phyloP scores from a whole-genome alignment of 2,329 filamentous ascomycete species.

The Alternaria atra region DNA sequence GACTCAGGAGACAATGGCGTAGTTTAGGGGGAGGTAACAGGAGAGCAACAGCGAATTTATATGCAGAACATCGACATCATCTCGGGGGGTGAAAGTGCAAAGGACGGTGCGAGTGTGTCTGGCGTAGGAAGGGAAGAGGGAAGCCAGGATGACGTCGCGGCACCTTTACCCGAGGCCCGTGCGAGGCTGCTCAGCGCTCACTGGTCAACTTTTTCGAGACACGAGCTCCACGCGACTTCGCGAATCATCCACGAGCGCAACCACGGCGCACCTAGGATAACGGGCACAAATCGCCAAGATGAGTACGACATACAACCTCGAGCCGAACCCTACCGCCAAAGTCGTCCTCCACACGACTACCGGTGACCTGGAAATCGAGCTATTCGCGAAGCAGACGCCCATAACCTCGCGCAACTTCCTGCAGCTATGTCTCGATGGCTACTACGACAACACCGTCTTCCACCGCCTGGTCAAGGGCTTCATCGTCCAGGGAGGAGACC shows the following conservation, averaged over 20 bases:
- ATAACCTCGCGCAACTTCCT: constrained; percentile 94
- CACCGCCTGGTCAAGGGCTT: constrained; percentile 92
- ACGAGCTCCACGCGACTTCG: constrained; percentile 9
- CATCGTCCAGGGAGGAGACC: constrained; percentile 93
- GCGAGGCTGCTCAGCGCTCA: constrained; percentile 10
- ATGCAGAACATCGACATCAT: constrained; percentile 24
- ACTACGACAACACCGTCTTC: constrained; percentile 93
- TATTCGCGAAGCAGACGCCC: constrained; percentile 94
- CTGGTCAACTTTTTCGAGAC: constrained; percentile 13
- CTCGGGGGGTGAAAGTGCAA: constrained; percentile 11
- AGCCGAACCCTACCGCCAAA: constrained; percentile 92
- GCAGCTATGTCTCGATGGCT: constrained; percentile 92
- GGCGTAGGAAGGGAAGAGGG: constrained; percentile 8
- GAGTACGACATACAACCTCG: constrained; percentile 92
- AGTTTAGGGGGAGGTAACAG: not conserved
- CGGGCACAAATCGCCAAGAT: constrained; percentile 59
- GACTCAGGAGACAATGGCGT: not conserved
- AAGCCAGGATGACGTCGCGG: constrained; percentile 20
- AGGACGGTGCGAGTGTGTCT: constrained; percentile 12
- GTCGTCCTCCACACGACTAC: constrained; percentile 88
- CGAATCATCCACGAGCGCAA: constrained; percentile 1
- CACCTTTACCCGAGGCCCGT: constrained; percentile 13
- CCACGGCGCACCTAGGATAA: not conserved
- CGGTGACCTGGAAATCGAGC: constrained; percentile 88
- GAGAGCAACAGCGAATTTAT: constrained; percentile 17